Evolutionary conservation across 257 asterid species (phyloP), one percentile per base, ranked within the genome.

Genomic region (Jaltomata sinuosa): DNA sequence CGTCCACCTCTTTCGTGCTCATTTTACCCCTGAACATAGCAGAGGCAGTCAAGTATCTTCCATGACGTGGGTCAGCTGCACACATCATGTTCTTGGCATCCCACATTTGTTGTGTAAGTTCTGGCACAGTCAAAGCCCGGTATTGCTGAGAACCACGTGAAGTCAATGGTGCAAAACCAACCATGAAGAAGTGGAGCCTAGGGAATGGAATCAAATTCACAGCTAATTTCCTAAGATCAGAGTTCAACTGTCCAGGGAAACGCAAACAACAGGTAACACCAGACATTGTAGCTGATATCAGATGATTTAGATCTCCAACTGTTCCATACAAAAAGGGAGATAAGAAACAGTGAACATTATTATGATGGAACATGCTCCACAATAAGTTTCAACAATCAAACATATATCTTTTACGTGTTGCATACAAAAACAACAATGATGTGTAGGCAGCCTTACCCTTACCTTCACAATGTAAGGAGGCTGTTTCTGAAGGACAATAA

Each of bases 21-120:
- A 89, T 89, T 82, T 89, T 89, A 71, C 90, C 91, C 81, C 81
- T 74, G 81, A 74, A 74, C 81, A 74, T 74, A 47, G 81, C 81
- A 45, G 81, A 74, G 40, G 81, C 81, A 25, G 81, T 74, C 81
- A 74, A 74, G 59, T 74, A 74, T 74, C 81, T 47, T 14, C 81
- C 81, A 11, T 74, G 81, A 4, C 81, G 81, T 8, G 81, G 81
- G 40, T 74, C 81, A 74, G 81, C 81, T 74, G 81, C 81, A 0
- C 81, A 74, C 81, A 74, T 74, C 81, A 74, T 74, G 81, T 76
- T 76, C 81, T 76, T 76, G 40, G 81, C 81, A 76, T 76, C 81
- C 81, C 81, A 76, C 81, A 76, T 76, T 27, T 76, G 81, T 0
- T 76, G 81, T 16, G 81, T 76, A 4, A 76, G 81, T 31, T 76